Base-by-base conservation (phyloP, 345 rosid genomes). In the Salix udensis region DNA sequence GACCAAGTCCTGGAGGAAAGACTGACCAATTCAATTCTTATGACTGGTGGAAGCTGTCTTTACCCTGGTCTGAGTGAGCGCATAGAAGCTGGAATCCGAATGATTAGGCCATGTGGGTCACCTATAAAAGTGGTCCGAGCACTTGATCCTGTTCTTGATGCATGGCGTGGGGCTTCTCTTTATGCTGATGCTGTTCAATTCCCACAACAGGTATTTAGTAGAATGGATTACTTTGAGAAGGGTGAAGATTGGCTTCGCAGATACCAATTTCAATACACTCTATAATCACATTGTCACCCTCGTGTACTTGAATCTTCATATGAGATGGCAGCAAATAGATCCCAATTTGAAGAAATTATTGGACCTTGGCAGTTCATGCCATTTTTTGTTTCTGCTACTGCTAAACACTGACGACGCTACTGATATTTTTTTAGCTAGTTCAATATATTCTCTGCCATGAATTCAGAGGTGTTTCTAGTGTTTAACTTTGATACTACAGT, bases 101-200 rank as follows among this genome's bases (percentile, higher is more conserved):
- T 91, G 98, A 86, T 93, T 64, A 85, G 93, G 74, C 98, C 98
- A 3, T 87, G 89, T 46, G 98, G 98, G 28, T 69, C 92, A 0
- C 88, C 88, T 37, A 95, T 95, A 66, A 80, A 79, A 52, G 89
- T 93, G 18, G 85, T 88, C 70, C 81, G 86, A 84, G 97, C 97
- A 68, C 77, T 86, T 66, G 90, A 95, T 80, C 97, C 98, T 0
- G 87, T 92, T 71, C 91, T 91, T 40, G 99, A 96, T 77, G 99
- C 98, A 1, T 93, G 99, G 98, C 93, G 96, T 12, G 99, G 99
- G 28, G 99, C 99, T n/a, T 84, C 97, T 75, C 64, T 72, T 1
- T 90, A 86, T 78, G 98, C 99, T 52, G 74, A 96, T 68, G 74
- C 82, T 28, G 28, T 74, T 73, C 86, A 78, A 52, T 96, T 93